phyloP scores from a whole-genome alignment of 177 flowering plant species.

The Vitis hybrid region DNA sequence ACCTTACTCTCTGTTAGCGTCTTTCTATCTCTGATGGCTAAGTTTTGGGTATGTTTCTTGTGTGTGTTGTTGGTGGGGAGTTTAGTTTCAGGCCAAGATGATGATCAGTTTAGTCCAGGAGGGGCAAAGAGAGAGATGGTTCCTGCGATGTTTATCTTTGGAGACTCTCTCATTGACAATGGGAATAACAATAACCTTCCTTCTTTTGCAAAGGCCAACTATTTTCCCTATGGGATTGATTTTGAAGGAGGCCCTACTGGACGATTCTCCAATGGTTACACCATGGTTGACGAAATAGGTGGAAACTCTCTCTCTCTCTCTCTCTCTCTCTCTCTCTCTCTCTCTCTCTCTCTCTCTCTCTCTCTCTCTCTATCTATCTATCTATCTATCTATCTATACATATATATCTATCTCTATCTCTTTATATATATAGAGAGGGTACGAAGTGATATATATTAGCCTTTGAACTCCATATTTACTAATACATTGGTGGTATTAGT shows the following conservation, averaged over 20 bases:
- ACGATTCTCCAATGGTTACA: slow-evolving; percentile 91
- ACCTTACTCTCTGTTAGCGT: neutral
- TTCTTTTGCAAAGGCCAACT: slow-evolving; percentile 89
- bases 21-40: slow-evolving; percentile 1
- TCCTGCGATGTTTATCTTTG: slow-evolving; percentile 92
- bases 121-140: slow-evolving; percentile 42
- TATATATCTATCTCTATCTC: too few relatives aligned
- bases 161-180: slow-evolving; percentile 92
- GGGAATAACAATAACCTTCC: slow-evolving; percentile 89
- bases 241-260: slow-evolving; percentile 90
- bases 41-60: neutral
- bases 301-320: neutral
- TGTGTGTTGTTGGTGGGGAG: slow-evolving; percentile 3
- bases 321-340: neutral
- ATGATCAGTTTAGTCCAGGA: slow-evolving; percentile 9
- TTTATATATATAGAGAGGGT: too few relatives aligned
- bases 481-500: too few relatives aligned
- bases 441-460: too few relatives aligned
- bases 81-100: slow-evolving; percentile 20
- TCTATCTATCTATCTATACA: neutral
- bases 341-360: neutral
- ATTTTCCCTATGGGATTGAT: slow-evolving; percentile 92
- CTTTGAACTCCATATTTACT: too few relatives aligned
- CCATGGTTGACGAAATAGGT: slow-evolving; percentile 93
- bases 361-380: neutral